Percentiles rank a stretch among this genome's conserved stretches.
phyloP scores from a whole-genome alignment of 2,329 filamentous ascomycete genomes.

The Colletotrichum simmondsii region DNA sequence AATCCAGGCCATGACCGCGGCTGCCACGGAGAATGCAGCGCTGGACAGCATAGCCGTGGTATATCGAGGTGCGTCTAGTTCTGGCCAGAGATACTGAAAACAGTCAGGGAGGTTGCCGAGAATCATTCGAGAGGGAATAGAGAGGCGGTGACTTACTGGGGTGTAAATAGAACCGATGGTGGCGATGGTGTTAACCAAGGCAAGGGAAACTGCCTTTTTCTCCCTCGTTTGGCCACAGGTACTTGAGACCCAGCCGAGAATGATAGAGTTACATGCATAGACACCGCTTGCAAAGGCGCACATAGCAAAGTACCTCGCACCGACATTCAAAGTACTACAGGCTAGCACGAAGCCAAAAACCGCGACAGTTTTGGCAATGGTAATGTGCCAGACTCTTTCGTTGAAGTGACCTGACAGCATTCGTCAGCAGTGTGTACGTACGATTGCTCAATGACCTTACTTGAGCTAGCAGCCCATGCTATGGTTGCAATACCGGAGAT shows the following conservation, averaged over 20 bases:
- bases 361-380: not conserved
- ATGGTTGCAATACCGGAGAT: not conserved
- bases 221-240: conserved; percentile 40
- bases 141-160: not conserved
- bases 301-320: conserved; percentile 46
- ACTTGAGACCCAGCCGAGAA: conserved; percentile 53
- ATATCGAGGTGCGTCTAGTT: not conserved
- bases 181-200: not conserved
- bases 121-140: not conserved
- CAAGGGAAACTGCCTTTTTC: not conserved
- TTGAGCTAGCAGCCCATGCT: not conserved
- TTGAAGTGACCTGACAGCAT: not conserved
- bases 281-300: conserved; percentile 48
- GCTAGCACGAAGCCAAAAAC: not conserved
- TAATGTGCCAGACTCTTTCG: not conserved
- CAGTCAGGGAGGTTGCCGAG: not conserved
- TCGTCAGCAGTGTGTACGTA: not conserved
- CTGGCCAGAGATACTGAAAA: not conserved
- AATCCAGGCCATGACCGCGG: not conserved
- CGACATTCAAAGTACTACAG: conserved; percentile 43
- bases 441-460: not conserved
- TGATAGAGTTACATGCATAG: conserved; percentile 53
- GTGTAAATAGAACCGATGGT: not conserved
- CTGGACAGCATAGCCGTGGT: not conserved
- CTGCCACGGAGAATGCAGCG: not conserved